Conservation (phyloP, 2,329 filamentous ascomycete genomes). For the Dothideomycetes sp. region DNA sequence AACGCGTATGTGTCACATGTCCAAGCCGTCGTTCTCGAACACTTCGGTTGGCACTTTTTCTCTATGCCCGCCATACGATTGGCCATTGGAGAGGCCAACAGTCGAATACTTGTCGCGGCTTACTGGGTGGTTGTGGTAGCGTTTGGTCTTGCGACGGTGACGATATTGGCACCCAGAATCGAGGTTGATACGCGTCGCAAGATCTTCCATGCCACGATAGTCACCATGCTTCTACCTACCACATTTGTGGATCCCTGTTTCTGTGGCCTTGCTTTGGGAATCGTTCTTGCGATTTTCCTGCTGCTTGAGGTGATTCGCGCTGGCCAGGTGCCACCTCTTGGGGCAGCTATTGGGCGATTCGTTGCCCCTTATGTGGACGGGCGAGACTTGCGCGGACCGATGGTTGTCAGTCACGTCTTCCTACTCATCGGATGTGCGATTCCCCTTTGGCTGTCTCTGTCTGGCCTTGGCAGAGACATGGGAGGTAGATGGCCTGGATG, state of each 20-base stretch:
- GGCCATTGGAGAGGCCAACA: constrained; percentile 64
- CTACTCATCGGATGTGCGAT: constrained; percentile 90
- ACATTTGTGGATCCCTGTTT: constrained; percentile 81
- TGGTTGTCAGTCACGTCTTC: constrained; percentile 94
- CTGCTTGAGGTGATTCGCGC: constrained; percentile 82
- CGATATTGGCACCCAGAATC: constrained; percentile 66
- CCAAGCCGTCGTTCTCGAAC: constrained; percentile 6
- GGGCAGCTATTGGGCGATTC: constrained; percentile 74
- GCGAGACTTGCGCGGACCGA: constrained; percentile 80
- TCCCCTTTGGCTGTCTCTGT: constrained; percentile 80
- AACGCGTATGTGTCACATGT: neutral
- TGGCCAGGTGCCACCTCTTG: constrained; percentile 81
- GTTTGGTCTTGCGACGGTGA: constrained; percentile 63
- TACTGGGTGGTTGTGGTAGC: constrained; percentile 66
- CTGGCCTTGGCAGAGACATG: constrained; percentile 51
- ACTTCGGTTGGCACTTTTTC: constrained; percentile 1
- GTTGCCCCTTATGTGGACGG: constrained; percentile 91
- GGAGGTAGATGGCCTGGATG: constrained; percentile 54
- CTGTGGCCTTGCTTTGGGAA: constrained; percentile 63
- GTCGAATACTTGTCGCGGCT: constrained; percentile 60
- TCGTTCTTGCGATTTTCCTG: constrained; percentile 75
- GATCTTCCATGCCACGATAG: constrained; percentile 98
- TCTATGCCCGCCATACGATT: constrained; percentile 48
- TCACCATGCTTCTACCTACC: constrained; percentile 82
- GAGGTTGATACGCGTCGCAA: constrained; percentile 95